Evolutionary conservation across 768 basidiomycete species (phyloP).

Genomic region (Gelatoporia subvermispora): DNA sequence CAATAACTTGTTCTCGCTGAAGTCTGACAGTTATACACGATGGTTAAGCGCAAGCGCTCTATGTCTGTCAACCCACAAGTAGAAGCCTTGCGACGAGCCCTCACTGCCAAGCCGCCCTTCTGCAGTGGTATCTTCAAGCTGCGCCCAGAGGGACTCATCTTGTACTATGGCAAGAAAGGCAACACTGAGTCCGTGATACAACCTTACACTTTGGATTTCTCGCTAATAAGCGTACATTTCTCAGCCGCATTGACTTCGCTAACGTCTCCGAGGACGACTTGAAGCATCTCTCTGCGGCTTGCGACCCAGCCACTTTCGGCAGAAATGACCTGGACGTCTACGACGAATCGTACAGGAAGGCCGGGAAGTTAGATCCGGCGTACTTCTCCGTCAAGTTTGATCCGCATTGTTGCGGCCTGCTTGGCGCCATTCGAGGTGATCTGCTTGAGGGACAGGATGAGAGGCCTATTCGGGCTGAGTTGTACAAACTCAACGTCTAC

Average conservation of each 20-base stretch:
- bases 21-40: too few relatives aligned
- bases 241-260: constrained; percentile 11
- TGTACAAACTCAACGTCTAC: constrained; percentile 43
- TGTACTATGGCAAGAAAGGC: constrained; percentile 5
- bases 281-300: not conserved
- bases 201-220: not conserved
- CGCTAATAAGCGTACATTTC: too few relatives aligned
- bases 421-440: constrained; percentile 21
- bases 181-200: not conserved
- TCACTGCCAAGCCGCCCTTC: not conserved
- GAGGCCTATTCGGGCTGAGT: constrained; percentile 23
- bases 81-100: not conserved
- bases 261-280: not conserved
- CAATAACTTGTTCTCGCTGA: too few relatives aligned
- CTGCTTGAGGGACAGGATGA: constrained; percentile 22
- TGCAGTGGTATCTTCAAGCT: constrained; percentile 1
- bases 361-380: constrained; percentile 34
- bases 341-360: constrained; percentile 42
- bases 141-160: not conserved
- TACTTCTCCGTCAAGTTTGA: constrained; percentile 33
- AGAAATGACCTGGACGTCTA: constrained; percentile 30
- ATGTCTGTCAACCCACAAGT: not conserved
- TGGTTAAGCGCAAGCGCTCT: too few relatives aligned
- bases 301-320: constrained; percentile 39
- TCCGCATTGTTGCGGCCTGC: constrained; percentile 22